Percentiles rank a stretch among this genome's conserved stretches.
Evolutionary conservation across 768 basidiomycete species (phyloP).

Genomic region (Russula sp.): DNA sequence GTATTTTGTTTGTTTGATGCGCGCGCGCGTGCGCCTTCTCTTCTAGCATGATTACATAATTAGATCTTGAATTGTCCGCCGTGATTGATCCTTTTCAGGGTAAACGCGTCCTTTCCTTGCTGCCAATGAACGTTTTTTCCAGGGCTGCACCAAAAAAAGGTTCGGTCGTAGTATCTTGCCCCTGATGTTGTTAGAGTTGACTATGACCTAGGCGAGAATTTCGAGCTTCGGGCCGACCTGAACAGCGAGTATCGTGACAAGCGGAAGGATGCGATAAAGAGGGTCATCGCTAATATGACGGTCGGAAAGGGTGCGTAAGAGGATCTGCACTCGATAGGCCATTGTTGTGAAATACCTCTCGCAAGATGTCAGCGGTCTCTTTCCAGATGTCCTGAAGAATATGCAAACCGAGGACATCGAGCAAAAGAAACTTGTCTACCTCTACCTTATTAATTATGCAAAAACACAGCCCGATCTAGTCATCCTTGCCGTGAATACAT

Average conservation of each 20-base stretch:
- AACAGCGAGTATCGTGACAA: constrained; percentile 95
- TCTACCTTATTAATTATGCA: constrained; percentile 99
- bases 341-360: neutral
- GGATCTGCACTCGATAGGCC: neutral
- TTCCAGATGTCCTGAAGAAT: constrained; percentile 98
- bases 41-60: no score
- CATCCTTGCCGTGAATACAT: constrained; percentile 97
- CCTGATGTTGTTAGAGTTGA: neutral
- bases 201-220: constrained; percentile 73
- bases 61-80: no score
- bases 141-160: constrained; percentile 29
- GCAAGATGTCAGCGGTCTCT: constrained; percentile 84
- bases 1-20: no score
- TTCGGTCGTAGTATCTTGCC: neutral
- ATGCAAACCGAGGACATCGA: constrained; percentile 99
- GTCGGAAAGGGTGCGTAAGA: constrained; percentile 84
- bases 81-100: no score
- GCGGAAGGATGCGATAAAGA: constrained; percentile 97
- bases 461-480: constrained; percentile 98
- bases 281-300: constrained; percentile 97
- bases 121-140: constrained; percentile 22
- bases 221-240: constrained; percentile 92
- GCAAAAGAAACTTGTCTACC: constrained; percentile 99
- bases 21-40: no score
- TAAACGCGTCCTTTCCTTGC: neutral